Evolutionary conservation across 371 early-diverging fungal genomes (phyloP).

Genomic region (Mortierella sp.): DNA sequence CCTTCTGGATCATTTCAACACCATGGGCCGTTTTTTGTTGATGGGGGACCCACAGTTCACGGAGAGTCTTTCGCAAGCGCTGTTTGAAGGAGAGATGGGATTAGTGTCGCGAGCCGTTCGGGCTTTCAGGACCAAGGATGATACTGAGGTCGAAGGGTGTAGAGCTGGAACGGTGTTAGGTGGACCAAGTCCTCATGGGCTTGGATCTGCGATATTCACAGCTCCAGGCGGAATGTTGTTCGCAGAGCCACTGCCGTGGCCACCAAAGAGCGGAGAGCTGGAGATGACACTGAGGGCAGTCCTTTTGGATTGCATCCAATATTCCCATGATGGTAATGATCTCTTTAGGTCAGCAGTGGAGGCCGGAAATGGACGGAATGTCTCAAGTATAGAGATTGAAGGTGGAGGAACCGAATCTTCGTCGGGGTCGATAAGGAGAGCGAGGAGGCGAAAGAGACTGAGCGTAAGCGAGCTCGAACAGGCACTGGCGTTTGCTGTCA

Average conservation of each 20-base stretch:
- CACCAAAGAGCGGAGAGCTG: conserved; percentile 57
- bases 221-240: conserved; percentile 1
- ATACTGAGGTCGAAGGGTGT: background rate
- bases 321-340: background rate
- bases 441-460: conserved; percentile 5
- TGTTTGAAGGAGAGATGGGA: conserved; percentile 51
- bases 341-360: background rate
- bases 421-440: background rate
- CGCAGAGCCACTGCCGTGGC: conserved; percentile 47
- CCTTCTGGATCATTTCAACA: conserved; percentile 55
- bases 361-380: background rate
- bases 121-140: conserved; percentile 1
- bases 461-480: conserved; percentile 49
- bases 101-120: conserved; percentile 15
- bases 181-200: background rate
- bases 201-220: conserved; percentile 1
- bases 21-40: conserved; percentile 56
- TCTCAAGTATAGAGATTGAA: conserved; percentile 21
- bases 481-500: conserved; percentile 56
- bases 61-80: conserved; percentile 40
- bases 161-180: background rate
- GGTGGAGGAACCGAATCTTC: background rate
- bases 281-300: conserved; percentile 57
- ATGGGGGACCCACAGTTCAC: conserved; percentile 58
- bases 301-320: conserved; percentile 55